Percentiles rank a stretch among this genome's conserved stretches.
These are phyloP conservation scores for Ceratocystis colombiana DNA, from an alignment of 2,329 filamentous ascomycete genomes.

Conservation along the genomic window DNA sequence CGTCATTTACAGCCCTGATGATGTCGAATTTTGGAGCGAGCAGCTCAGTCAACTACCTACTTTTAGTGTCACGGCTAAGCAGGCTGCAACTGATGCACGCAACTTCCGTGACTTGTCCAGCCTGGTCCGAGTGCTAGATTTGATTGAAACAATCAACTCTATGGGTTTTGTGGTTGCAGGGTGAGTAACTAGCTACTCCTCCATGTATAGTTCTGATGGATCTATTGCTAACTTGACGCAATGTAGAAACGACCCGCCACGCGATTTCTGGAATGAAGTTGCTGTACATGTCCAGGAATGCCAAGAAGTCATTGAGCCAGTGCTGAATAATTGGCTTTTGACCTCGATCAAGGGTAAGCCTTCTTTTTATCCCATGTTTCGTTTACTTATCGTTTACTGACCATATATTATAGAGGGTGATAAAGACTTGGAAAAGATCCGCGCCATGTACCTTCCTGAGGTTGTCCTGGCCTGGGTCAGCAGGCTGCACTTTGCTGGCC, in stretches of 20 bases:
- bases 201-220: not conserved
- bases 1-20: slow-evolving; percentile 32
- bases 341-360: slow-evolving; percentile 45
- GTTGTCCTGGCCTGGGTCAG: slow-evolving; percentile 73
- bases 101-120: slow-evolving; percentile 60
- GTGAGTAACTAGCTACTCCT: slow-evolving; percentile 35
- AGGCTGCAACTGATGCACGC: slow-evolving; percentile 46
- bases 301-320: slow-evolving; percentile 47
- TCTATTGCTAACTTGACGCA: slow-evolving; percentile 4
- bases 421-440: slow-evolving; percentile 52
- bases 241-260: slow-evolving; percentile 32
- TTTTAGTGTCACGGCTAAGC: slow-evolving; percentile 32
- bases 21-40: slow-evolving; percentile 36
- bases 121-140: slow-evolving; percentile 55
- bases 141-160: slow-evolving; percentile 55
- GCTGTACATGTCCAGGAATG: slow-evolving; percentile 44
- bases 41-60: slow-evolving; percentile 26
- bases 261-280: slow-evolving; percentile 47
- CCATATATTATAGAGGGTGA: slow-evolving; percentile 43
- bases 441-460: slow-evolving; percentile 74
- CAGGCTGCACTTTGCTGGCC: slow-evolving; percentile 69
- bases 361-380: not conserved
- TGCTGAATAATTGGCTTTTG: slow-evolving; percentile 57
- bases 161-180: slow-evolving; percentile 43
- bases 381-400: slow-evolving; percentile 5